Base-by-base conservation (phyloP, 2,329 filamentous ascomycete species). In the Shiraia sp. region DNA sequence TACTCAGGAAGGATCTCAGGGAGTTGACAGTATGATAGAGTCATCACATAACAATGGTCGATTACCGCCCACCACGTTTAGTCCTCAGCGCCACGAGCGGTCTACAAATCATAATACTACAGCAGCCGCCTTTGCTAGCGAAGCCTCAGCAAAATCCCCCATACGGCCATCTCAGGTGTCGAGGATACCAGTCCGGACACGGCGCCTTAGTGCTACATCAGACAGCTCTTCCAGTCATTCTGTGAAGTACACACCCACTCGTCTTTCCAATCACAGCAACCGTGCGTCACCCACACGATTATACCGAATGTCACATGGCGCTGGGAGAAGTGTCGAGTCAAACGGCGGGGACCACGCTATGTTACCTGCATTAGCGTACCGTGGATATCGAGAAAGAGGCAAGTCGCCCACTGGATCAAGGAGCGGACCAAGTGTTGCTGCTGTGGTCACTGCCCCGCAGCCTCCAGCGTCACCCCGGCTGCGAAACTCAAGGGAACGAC, bases 141-240 rank as follows among this genome's bases (percentile, higher is more conserved):
- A 55, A 17, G 42, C 37, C 27, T 31, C 45, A n/a, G 50, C 44
- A 31, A 45, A 40, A 7, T 28, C 40, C 33, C 45, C 51, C 13
- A 54, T 49, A 28, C 57, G 54, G 23, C 53, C 40, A 13, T 63
- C 64, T 2, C 63, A 63, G 9, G 61, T 54, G 13, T 69, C 66
- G 9, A 46, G 63, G 26, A 69, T 69, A 36, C 66, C 66, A 7
- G 55, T 68, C 19, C 45, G 59, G 6, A 49, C 53, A 16, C 55
- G 61, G 32, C 64, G 65, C 6, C 51, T 58, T 45, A 68, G 65
- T 39, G 51, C 48, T n/a, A 54, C 59, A 4, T 70, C 67, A 39
- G 65, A 69, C 28, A 62, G 57, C 38, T 64, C 66, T 3, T 67
- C 67, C 13, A 63, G 49, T n/a, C 58, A 54, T 7, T 69, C 65